Percentiles rank a stretch among this genome's conserved stretches.
phyloP scores from a whole-genome alignment of 2,329 filamentous ascomycete genomes.

The Fusarium nanum region DNA sequence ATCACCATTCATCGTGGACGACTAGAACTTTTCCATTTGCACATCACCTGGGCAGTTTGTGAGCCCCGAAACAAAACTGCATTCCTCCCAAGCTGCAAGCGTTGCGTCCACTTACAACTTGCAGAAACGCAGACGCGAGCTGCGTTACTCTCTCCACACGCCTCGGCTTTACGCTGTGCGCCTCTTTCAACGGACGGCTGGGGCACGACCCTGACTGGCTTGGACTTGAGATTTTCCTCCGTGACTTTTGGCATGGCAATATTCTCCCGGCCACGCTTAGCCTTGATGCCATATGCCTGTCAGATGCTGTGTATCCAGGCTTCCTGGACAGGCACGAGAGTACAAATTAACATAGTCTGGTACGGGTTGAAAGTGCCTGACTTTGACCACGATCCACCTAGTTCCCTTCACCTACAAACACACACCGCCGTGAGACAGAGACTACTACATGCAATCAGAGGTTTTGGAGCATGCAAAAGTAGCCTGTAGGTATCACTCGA shows the following conservation, averaged over 20 bases:
- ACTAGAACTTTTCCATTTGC: slow-evolving; percentile 1
- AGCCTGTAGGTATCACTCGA: not conserved
- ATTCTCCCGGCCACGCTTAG: not conserved
- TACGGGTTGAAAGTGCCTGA: slow-evolving; percentile 1
- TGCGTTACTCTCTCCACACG: slow-evolving; percentile 20
- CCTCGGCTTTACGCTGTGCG: slow-evolving; percentile 9
- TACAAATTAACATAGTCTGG: not conserved
- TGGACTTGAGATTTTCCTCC: not conserved
- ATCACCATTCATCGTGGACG: not conserved
- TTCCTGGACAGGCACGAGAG: slow-evolving; percentile 14
- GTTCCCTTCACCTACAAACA: slow-evolving; percentile 9
- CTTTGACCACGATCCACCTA: slow-evolving; percentile 21
- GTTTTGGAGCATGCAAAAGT: slow-evolving; percentile 3
- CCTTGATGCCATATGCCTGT: slow-evolving; percentile 5
- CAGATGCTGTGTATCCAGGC: not conserved
- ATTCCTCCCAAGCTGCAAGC: slow-evolving; percentile 25
- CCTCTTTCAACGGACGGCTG: slow-evolving; percentile 13
- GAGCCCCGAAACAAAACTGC: slow-evolving; percentile 14
- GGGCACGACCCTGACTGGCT: slow-evolving; percentile 2
- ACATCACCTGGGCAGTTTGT: slow-evolving; percentile 17
- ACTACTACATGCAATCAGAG: slow-evolving; percentile 13
- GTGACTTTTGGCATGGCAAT: not conserved
- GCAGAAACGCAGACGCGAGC: slow-evolving; percentile 27
- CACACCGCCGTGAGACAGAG: slow-evolving; percentile 33
- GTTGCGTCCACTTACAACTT: slow-evolving; percentile 19